Evolutionary conservation across 2,329 filamentous ascomycete genomes (phyloP).

Genomic region (Cordyceps tenuipes): DNA sequence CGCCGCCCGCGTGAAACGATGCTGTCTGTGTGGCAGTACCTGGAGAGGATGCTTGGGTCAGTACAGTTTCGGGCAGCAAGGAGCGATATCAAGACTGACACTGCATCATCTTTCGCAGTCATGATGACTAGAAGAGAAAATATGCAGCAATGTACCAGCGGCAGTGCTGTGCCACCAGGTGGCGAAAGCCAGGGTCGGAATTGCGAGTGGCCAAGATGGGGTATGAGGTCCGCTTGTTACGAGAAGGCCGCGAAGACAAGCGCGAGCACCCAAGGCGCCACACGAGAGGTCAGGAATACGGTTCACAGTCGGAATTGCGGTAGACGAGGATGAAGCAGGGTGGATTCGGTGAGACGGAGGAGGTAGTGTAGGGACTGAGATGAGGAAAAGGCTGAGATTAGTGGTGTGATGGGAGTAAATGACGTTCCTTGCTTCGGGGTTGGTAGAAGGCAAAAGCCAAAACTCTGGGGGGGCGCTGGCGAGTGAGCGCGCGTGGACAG

Average conservation of each 20-base stretch:
- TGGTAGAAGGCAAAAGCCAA: background rate
- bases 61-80: background rate
- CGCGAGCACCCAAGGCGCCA: background rate
- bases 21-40: slow-evolving; percentile 57
- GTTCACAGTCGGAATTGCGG: background rate
- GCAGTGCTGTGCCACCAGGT: slow-evolving; percentile 4
- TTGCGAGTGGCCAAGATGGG: slow-evolving; percentile 4
- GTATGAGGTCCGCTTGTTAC: slow-evolving; percentile 1
- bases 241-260: background rate
- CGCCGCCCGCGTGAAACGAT: slow-evolving; percentile 53
- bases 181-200: slow-evolving; percentile 8
- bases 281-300: background rate
- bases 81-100: background rate
- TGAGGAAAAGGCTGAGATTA: background rate
- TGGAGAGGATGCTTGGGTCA: slow-evolving; percentile 23
- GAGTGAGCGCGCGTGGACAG: background rate
- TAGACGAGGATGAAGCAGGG: background rate
- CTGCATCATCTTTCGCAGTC: slow-evolving; percentile 11
- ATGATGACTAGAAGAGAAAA: background rate
- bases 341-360: background rate
- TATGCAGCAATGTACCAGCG: slow-evolving; percentile 1
- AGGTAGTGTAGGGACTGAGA: slow-evolving; percentile 1
- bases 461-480: background rate
- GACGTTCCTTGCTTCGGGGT: slow-evolving; percentile 4
- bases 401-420: slow-evolving; percentile 10